Base-by-base conservation (phyloP, 2,329 filamentous ascomycete species). In the Cadophora sp. region DNA sequence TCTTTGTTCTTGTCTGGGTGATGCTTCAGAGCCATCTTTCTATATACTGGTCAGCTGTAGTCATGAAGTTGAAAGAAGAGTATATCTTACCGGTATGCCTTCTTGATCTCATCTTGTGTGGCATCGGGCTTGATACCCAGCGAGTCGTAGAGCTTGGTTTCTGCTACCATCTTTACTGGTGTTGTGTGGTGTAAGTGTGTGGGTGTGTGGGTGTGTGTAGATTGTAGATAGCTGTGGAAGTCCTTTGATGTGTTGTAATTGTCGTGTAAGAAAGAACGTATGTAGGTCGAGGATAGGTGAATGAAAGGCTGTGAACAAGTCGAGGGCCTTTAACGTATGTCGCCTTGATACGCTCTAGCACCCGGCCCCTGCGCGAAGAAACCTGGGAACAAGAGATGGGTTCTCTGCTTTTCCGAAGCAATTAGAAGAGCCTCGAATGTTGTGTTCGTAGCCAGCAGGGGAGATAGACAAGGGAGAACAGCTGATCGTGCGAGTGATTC, bases 1-100 rank as follows among this genome's bases (percentile, higher is more conserved):
- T 97, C 91, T 81, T 94, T 94, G 86, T 98, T 99, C 86, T 98
- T 99, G 85, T 99, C 96, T 7, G 96, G 96, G 78, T 99, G 96
- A 82, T 89, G 94, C 83, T 94, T 97, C 79, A 98, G 82, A 65
- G 95, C 95, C 66, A 90, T 87, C 85, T 97, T 97, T 71, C 92
- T 93, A 79, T 71, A 11, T 14, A 19, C 46, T 37, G 62, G 58
- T 75, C 70, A 75, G 72, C 48, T 61, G 34, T 8, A n/a, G 40
- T 14, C 60, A n/a, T 22, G 43, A 46, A 46, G 51, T 56, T 58
- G 56, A 31, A 34, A 27, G 29, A 14, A 53, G 60, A 34, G 50
- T 46, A 50, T 55, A 64, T 76, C 87, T 81, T 89, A 92, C 90
- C 92, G 88, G 81, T 97, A 97, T 68, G 90, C 96, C 80, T 98